Percentiles rank a stretch among this genome's conserved stretches.
Conservation (phyloP, 1,284 basidiomycete species). For the Moesziomyces parantarcticus region DNA sequence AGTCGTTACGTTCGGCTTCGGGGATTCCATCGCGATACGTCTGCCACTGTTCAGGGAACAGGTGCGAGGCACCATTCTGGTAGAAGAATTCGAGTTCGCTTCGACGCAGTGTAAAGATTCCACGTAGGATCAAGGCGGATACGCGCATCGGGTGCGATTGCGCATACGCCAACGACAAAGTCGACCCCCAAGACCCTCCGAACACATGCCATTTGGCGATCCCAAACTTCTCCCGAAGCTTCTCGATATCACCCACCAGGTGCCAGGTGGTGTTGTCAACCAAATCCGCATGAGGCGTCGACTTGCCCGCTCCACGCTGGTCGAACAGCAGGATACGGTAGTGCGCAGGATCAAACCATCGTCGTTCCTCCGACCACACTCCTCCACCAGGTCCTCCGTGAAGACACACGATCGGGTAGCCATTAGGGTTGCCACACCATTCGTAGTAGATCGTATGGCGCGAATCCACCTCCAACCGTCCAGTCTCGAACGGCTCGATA, state of each 20-base stretch:
- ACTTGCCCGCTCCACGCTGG: conserved; percentile 79
- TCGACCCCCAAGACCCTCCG: conserved; percentile 78
- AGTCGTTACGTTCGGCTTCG: conserved; percentile 79
- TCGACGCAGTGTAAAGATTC: conserved; percentile 86
- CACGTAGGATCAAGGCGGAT: conserved; percentile 83
- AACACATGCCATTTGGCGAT: conserved; percentile 64
- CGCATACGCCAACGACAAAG: conserved; percentile 84
- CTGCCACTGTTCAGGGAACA: conserved; percentile 65
- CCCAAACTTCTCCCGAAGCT: conserved; percentile 77
- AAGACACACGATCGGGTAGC: conserved; percentile 60
- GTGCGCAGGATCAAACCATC: conserved; percentile 64
- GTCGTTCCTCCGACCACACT: conserved; percentile 48
- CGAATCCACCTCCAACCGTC: conserved; percentile 46
- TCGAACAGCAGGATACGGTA: conserved; percentile 70
- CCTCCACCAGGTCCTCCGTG: conserved; percentile 67
- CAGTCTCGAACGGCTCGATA: conserved; percentile 59
- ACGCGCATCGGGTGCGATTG: conserved; percentile 85
- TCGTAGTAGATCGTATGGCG: conserved; percentile 61
- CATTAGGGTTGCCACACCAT: conserved; percentile 55
- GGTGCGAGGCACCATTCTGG: conserved; percentile 75
- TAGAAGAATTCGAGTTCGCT: conserved; percentile 91
- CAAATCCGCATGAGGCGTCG: conserved; percentile 80
- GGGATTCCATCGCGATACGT: conserved; percentile 83
- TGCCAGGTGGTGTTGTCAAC: conserved; percentile 95
- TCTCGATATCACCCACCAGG: conserved; percentile 89